Percentiles rank a stretch among this genome's conserved stretches.
phyloP scores from a whole-genome alignment of 768 basidiomycete genomes.

The Clathrus columnatus region DNA sequence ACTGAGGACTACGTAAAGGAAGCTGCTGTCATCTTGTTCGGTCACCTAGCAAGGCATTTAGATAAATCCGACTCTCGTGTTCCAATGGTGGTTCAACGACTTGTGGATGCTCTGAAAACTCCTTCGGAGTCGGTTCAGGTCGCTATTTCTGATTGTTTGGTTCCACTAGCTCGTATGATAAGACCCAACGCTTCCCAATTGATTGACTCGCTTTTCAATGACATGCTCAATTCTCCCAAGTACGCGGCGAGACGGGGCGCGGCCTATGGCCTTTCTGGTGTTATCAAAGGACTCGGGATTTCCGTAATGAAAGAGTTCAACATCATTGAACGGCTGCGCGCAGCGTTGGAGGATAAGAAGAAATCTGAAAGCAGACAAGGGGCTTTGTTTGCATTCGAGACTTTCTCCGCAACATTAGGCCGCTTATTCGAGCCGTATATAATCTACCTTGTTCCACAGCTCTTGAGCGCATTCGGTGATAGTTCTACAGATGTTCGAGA shows the following conservation, averaged over 20 bases:
- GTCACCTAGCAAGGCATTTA: conserved; percentile 84
- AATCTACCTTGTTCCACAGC: conserved; percentile 70
- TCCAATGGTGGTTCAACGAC: conserved; percentile 69
- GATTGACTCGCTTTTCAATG: conserved; percentile 68
- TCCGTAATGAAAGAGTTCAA: conserved; percentile 77
- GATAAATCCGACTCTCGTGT: conserved; percentile 69
- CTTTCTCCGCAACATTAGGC: conserved; percentile 75
- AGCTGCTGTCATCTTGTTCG: conserved; percentile 89
- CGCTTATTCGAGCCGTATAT: conserved; percentile 93
- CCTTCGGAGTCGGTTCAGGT: conserved; percentile 95
- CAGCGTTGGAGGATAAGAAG: conserved; percentile 74
- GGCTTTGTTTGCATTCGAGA: conserved; percentile 92
- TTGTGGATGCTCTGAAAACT: conserved; percentile 85
- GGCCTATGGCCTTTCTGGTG: conserved; percentile 91
- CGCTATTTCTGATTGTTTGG: conserved; percentile 91
- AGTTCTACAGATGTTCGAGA: conserved; percentile 80
- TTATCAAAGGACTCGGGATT: conserved; percentile 86
- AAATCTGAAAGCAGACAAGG: conserved; percentile 88
- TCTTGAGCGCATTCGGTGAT: conserved; percentile 84
- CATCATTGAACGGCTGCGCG: conserved; percentile 61
- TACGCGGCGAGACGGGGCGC: conserved; percentile 96
- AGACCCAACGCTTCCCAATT: conserved; percentile 45
- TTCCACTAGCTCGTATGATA: conserved; percentile 74
- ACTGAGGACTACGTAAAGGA: conserved; percentile 86
- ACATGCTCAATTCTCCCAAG: conserved; percentile 70